Conservation (phyloP, 208 protist genomes). For the Angomonas desouzai region DNA sequence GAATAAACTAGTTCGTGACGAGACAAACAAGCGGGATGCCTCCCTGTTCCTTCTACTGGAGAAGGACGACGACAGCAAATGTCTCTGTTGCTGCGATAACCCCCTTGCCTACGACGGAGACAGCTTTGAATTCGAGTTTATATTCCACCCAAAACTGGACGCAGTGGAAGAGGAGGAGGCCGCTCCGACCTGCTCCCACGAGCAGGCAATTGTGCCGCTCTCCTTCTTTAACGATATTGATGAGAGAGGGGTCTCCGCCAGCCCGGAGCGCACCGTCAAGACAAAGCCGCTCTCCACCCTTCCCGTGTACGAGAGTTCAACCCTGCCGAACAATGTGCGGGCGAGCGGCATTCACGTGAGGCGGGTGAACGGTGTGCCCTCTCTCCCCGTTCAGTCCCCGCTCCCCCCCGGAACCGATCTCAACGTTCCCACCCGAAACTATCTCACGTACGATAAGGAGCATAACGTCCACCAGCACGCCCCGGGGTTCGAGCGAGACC, state of each 20-base stretch:
- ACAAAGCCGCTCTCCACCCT: background rate
- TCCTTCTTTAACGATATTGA: slow-evolving; percentile 28
- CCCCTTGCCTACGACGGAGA: background rate
- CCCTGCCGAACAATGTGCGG: background rate
- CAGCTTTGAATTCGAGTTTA: slow-evolving; percentile 13
- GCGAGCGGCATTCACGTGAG: slow-evolving; percentile 49
- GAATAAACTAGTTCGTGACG: slow-evolving; percentile 28
- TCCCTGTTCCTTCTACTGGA: slow-evolving; percentile 43
- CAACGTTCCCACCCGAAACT: slow-evolving; percentile 64
- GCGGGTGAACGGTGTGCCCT: slow-evolving; percentile 51
- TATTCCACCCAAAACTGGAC: slow-evolving; percentile 6
- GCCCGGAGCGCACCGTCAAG: background rate
- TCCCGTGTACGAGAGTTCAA: background rate
- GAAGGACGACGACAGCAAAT: background rate
- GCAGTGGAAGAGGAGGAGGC: slow-evolving; percentile 1
- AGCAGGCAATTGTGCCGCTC: slow-evolving; percentile 24
- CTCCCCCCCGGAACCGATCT: slow-evolving; percentile 61
- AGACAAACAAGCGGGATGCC: slow-evolving; percentile 46
- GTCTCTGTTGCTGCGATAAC: slow-evolving; percentile 8
- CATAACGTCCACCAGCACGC: slow-evolving; percentile 78
- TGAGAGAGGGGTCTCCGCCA: background rate
- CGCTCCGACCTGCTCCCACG: slow-evolving; percentile 16
- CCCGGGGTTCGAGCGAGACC: slow-evolving; percentile 71
- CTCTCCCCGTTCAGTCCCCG: slow-evolving; percentile 53
- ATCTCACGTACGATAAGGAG: slow-evolving; percentile 55